phyloP scores from a whole-genome alignment of 2,329 filamentous ascomycete genomes.

The Mycosphaerella sp. region DNA sequence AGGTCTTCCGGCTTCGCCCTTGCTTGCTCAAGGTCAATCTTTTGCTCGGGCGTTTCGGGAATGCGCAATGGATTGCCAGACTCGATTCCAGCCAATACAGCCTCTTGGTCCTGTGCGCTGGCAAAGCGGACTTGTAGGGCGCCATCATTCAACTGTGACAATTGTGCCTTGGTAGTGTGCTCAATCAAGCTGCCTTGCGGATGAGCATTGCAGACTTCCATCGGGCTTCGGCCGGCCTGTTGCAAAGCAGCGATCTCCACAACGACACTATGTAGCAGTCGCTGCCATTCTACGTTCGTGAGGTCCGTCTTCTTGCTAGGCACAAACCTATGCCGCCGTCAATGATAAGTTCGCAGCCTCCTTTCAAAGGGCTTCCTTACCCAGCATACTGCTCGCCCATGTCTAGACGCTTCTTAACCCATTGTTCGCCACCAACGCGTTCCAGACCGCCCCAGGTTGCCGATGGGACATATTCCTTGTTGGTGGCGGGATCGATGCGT shows the following conservation, averaged over 20 bases:
- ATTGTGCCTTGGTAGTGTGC: background rate
- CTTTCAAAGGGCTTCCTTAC: conserved; percentile 20
- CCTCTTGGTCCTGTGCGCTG: background rate
- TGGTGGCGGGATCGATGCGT: conserved; percentile 20
- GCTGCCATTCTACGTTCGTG: conserved; percentile 36
- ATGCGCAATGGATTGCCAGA: background rate
- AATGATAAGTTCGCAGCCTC: conserved; percentile 1
- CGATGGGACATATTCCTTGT: conserved; percentile 41
- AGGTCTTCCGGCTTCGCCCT: background rate
- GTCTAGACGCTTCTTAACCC: conserved; percentile 34
- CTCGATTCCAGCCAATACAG: conserved; percentile 4
- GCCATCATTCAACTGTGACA: conserved; percentile 1
- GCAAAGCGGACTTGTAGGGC: conserved; percentile 1
- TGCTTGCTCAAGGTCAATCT: background rate
- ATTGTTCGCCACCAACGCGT: conserved; percentile 47
- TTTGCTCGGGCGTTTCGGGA: background rate
- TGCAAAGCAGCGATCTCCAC: conserved; percentile 51
- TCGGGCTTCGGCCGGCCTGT: conserved; percentile 35
- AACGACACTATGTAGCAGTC: conserved; percentile 47
- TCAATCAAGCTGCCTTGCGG: conserved; percentile 2
- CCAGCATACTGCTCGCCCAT: conserved; percentile 34
- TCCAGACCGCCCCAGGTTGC: conserved; percentile 49
- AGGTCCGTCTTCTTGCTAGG: conserved; percentile 34
- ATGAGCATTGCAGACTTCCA: conserved; percentile 47
- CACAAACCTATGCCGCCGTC: conserved; percentile 33